Conservation (phyloP, 495 filamentous ascomycete genomes). For the Talaromyces adpressus region DNA sequence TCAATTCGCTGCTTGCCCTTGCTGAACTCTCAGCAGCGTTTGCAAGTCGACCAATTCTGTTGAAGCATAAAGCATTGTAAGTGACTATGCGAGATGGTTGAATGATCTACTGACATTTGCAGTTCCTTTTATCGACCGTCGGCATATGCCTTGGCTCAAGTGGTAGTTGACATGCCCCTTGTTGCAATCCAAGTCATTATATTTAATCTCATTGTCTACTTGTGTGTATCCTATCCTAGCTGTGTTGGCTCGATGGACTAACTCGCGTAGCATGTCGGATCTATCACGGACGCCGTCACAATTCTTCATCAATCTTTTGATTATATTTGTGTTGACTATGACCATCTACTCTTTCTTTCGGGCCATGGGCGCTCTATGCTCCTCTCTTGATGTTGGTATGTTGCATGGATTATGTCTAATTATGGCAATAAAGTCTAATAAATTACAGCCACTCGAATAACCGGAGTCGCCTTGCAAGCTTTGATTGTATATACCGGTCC, state of each 20-base stretch:
- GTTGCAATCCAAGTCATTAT: conserved; percentile 61
- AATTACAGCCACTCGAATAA: conserved; percentile 49
- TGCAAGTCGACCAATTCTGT: conserved; percentile 60
- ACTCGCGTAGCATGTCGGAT: conserved; percentile 40
- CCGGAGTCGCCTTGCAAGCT: conserved; percentile 54
- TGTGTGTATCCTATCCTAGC: conserved; percentile 27
- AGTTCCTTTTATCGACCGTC: conserved; percentile 75
- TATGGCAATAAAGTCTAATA: not conserved
- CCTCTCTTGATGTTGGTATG: conserved; percentile 51
- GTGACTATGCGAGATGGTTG: not conserved
- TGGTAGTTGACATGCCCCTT: conserved; percentile 68
- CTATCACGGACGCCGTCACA: conserved; percentile 64
- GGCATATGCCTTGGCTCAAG: conserved; percentile 71
- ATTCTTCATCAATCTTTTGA: conserved; percentile 73
- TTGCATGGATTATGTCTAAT: not conserved
- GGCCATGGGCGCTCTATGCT: conserved; percentile 57
- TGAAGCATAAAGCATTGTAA: conserved; percentile 72
- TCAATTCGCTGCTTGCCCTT: conserved; percentile 73
- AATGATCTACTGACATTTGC: conserved; percentile 1
- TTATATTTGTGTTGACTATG: conserved; percentile 57
- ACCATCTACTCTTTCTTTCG: conserved; percentile 77
- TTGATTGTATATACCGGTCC: conserved; percentile 66
- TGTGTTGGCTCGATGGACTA: conserved; percentile 9
- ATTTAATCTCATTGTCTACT: conserved; percentile 74
- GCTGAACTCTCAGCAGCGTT: conserved; percentile 71